A percentile compares a stretch with the other conserved stretches of the same genome.
phyloP scores from a whole-genome alignment of 495 filamentous ascomycete species.

The Parathielavia hyrcaniae region DNA sequence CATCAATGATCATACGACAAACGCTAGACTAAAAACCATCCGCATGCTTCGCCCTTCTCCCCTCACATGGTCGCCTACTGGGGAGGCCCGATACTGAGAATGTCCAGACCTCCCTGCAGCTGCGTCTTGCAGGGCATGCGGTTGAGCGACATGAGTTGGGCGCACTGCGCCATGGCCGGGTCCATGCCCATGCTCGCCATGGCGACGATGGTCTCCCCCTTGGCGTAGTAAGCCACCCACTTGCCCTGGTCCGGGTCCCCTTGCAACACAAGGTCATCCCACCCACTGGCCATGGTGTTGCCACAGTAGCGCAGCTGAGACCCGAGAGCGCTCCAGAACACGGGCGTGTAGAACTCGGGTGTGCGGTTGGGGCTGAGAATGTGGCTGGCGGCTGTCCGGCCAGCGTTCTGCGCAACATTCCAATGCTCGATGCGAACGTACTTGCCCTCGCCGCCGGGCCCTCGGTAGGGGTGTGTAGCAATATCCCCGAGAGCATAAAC shows the following conservation, averaged over 20 bases:
- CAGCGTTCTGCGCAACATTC: constrained; percentile 94
- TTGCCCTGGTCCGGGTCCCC: constrained; percentile 74
- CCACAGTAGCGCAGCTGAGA: constrained; percentile 88
- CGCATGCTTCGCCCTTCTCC: neutral
- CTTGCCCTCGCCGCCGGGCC: constrained; percentile 69
- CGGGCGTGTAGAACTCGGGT: constrained; percentile 73
- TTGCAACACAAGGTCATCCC: constrained; percentile 72
- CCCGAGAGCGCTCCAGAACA: constrained; percentile 94
- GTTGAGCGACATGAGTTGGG: constrained; percentile 76
- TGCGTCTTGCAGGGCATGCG: constrained; percentile 79
- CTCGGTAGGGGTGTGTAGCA: constrained; percentile 88
- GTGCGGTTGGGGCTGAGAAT: constrained; percentile 58
- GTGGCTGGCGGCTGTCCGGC: constrained; percentile 65
- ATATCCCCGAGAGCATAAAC: constrained; percentile 97
- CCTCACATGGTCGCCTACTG: constrained; percentile 16
- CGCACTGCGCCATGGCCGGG: constrained; percentile 73
- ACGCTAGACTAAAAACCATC: neutral
- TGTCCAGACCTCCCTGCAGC: constrained; percentile 65
- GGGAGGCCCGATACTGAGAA: constrained; percentile 51
- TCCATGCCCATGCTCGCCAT: constrained; percentile 88
- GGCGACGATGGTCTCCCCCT: constrained; percentile 83
- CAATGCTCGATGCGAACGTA: constrained; percentile 84
- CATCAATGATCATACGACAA: no score
- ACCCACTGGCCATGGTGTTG: constrained; percentile 65
- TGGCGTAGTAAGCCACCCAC: constrained; percentile 82